Base-by-base conservation (phyloP, 2,329 filamentous ascomycete genomes). In the Monilinia laxa region DNA sequence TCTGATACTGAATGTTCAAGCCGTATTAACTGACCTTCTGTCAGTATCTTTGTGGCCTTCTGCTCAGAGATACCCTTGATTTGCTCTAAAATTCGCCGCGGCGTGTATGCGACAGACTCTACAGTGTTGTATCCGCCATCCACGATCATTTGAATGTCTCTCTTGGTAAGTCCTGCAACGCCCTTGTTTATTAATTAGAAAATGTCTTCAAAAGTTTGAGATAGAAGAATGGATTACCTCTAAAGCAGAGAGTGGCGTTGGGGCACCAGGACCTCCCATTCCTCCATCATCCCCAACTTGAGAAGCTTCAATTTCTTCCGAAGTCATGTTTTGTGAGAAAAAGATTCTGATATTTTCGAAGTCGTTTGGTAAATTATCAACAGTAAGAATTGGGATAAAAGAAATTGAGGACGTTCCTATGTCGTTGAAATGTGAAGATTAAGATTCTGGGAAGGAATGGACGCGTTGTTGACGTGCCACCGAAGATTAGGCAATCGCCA, bases 61-160 rank as follows among this genome's bases (percentile, higher is more conserved):
- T 96, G 91, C 79, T 98, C 94, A 1, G 95, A 99, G 45, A 99
- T 97, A 67, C 95, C 95, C 78, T 98, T 99, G 79, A 99, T 94
- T 77, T 96, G 92, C 78, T 99, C 94, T 23, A 99, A 81, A 66
- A 90, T 82, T 75, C 94, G 87, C 64, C 85, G 90, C 77, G 95
- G 87, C 3, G 87, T 98, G 77, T 99, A 99, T 60, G 95, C 95
- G 68, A 99, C 90, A 2, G 93, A 90, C 79, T 99, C 95, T 49
- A 99, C 93, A 0, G 95, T 99, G 77, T 98, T 92, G 78, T 88
- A 98, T 6, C 95, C 95, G 51, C 91, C 93, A 75, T 98, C 94
- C 23, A 96, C 83, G 28, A 99, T 87, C 51, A 97, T 83, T 77
- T 97, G 95, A 73, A 98, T 96, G 77, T 99, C 95, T 75, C 96